Conservation (phyloP, 1,284 basidiomycete genomes). For the Microbotryum saponariae region DNA sequence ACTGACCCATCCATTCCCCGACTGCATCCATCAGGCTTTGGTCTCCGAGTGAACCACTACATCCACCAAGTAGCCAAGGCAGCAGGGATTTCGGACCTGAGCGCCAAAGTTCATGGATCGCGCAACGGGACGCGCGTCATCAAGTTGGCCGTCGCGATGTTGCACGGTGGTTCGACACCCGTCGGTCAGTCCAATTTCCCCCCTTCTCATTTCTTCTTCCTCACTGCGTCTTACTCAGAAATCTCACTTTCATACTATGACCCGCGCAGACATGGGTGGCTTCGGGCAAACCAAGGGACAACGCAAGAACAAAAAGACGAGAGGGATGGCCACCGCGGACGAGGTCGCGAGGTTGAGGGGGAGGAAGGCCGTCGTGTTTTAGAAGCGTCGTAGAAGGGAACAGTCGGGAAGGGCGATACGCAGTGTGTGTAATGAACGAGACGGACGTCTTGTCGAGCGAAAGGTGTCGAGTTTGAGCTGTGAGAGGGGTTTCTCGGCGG, state of each 20-base stretch:
- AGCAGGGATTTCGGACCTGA: constrained; percentile 87
- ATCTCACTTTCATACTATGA: no score
- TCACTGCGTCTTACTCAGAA: background rate
- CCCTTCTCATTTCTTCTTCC: background rate
- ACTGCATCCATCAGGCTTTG: constrained; percentile 57
- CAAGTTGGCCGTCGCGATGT: constrained; percentile 39
- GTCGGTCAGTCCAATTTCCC: constrained; percentile 25
- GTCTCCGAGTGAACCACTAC: constrained; percentile 78
- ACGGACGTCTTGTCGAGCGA: no score
- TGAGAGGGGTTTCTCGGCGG: no score
- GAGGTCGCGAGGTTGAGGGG: constrained; percentile 34
- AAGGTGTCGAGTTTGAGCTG: no score
- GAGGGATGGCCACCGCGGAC: constrained; percentile 35
- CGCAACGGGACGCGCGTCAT: constrained; percentile 63
- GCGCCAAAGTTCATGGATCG: constrained; percentile 88
- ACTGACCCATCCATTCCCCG: background rate
- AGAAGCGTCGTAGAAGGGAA: background rate
- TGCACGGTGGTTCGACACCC: constrained; percentile 34
- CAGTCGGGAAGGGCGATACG: no score
- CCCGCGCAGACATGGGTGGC: constrained; percentile 31
- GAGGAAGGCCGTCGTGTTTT: constrained; percentile 24
- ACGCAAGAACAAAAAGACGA: constrained; percentile 33
- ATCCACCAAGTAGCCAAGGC: constrained; percentile 80
- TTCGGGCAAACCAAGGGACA: constrained; percentile 29
- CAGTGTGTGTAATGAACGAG: no score